These are phyloP conservation scores for Colletotrichum nymphaeae DNA, from an alignment of 2,329 filamentous ascomycete species.

Conservation along the genomic window DNA sequence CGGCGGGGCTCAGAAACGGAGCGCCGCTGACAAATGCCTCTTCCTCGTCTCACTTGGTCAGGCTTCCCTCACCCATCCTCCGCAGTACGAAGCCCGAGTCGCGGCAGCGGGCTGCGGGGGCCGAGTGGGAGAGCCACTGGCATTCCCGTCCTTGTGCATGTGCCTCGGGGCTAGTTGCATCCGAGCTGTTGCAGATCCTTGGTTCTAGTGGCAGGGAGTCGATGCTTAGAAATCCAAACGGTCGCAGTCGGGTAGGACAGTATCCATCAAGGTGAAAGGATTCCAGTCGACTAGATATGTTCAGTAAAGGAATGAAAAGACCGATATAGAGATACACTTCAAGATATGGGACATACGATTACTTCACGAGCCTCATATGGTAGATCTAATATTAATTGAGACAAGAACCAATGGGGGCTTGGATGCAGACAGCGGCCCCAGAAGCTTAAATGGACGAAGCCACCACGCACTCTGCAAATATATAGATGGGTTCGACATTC, in stretches of 20 bases:
- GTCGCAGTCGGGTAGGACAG: background rate
- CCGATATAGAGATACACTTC: background rate
- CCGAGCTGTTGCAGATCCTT: slow-evolving; percentile 2
- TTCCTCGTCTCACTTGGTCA: background rate
- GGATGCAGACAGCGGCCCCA: background rate
- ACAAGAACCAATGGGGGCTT: slow-evolving; percentile 21
- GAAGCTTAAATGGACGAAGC: slow-evolving; percentile 21
- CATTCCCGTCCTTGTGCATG: background rate
- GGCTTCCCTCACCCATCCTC: background rate
- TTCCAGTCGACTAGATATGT: no score
- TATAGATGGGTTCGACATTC: background rate
- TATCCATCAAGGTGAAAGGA: background rate
- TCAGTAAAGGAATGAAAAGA: background rate
- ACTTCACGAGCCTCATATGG: background rate
- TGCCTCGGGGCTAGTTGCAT: slow-evolving; percentile 12
- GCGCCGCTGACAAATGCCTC: slow-evolving; percentile 28
- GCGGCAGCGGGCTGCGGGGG: background rate
- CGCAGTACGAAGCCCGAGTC: background rate
- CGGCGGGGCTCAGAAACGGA: background rate
- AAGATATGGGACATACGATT: background rate
- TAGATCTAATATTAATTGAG: background rate
- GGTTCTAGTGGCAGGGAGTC: no score
- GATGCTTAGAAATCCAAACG: background rate
- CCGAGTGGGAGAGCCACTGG: background rate
- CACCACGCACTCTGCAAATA: background rate